Evolutionary conservation across 768 basidiomycete genomes (phyloP).

Genomic region (Trametes villosa): DNA sequence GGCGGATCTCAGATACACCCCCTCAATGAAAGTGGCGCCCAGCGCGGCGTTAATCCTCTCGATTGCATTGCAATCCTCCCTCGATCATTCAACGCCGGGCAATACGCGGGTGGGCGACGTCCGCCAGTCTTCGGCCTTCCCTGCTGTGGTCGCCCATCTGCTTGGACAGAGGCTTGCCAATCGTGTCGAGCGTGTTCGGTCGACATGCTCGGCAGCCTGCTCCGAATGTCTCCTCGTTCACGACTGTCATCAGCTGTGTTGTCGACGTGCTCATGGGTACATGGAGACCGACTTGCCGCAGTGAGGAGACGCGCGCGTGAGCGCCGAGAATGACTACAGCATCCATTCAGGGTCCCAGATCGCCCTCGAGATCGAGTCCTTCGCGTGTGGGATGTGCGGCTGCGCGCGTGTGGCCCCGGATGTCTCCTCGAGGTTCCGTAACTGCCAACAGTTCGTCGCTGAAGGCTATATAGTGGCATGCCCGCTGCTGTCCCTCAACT

Average conservation of each 20-base stretch:
- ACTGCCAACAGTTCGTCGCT: conserved; percentile 17
- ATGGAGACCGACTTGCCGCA: conserved; percentile 25
- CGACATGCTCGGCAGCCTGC: conserved; percentile 12
- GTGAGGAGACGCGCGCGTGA: conserved; percentile 10
- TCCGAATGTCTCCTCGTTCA: conserved; percentile 21
- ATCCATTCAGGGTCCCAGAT: conserved; percentile 21
- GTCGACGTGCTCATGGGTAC: conserved; percentile 21
- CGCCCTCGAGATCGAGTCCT: conserved; percentile 6
- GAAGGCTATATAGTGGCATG: conserved; percentile 21
- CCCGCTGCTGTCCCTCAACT: conserved; percentile 3
- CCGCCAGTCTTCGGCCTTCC: neutral
- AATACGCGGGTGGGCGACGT: neutral
- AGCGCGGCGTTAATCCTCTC: neutral
- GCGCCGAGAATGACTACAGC: conserved; percentile 12
- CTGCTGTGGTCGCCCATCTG: neutral
- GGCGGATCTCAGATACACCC: conserved; percentile 18
- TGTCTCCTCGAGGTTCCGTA: conserved; percentile 5
- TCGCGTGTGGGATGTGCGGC: conserved; percentile 15
- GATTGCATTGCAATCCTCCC: neutral
- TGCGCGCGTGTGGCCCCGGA: conserved; percentile 7
- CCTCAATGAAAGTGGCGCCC: conserved; percentile 3
- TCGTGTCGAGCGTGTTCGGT: neutral
- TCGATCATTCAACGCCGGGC: conserved; percentile 4
- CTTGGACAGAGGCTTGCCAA: conserved; percentile 3
- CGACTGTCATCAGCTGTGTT: conserved; percentile 29